A percentile compares a stretch with the other conserved stretches of the same genome.
These are phyloP conservation scores for Alternaria solani DNA, from an alignment of 2,329 filamentous ascomycete species.

Conservation along the genomic window DNA sequence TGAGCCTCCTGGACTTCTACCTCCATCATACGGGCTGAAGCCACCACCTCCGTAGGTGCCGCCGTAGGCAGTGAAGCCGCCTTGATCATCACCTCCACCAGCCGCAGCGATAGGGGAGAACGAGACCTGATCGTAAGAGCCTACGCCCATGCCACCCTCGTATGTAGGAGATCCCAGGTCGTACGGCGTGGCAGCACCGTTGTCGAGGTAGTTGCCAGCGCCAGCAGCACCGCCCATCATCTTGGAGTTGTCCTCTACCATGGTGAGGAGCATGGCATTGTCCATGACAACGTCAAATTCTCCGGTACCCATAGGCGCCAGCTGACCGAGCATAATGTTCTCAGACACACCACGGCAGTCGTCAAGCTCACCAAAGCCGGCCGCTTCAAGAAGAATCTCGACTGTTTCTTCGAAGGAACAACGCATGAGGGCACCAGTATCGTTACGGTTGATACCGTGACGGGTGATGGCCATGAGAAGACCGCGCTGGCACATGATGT, in stretches of 20 bases:
- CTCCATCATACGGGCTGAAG: constrained; percentile 71
- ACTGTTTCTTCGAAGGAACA: constrained; percentile 99
- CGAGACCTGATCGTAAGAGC: constrained; percentile 62
- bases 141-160: constrained; percentile 68
- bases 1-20: constrained; percentile 70
- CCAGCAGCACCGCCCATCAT: constrained; percentile 71
- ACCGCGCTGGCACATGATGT: constrained; percentile 97
- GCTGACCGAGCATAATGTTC: constrained; percentile 97
- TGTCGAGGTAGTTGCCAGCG: constrained; percentile 74
- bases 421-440: constrained; percentile 97
- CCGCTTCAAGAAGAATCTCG: constrained; percentile 95
- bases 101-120: constrained; percentile 80
- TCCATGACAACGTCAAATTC: constrained; percentile 95
- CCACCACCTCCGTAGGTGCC: constrained; percentile 68
- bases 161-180: constrained; percentile 73
- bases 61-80: constrained; percentile 69
- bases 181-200: constrained; percentile 92
- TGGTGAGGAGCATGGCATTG: constrained; percentile 92
- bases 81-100: constrained; percentile 63
- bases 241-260: constrained; percentile 87
- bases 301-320: constrained; percentile 96
- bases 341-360: constrained; percentile 98
- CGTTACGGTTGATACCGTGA: constrained; percentile 97
- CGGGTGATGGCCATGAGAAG: constrained; percentile 95
- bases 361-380: constrained; percentile 91